Percentiles rank a stretch among this genome's conserved stretches.
These are phyloP conservation scores for Funneliformis caledonium DNA, from an alignment of 371 early-diverging fungal species.

Conservation along the genomic window DNA sequence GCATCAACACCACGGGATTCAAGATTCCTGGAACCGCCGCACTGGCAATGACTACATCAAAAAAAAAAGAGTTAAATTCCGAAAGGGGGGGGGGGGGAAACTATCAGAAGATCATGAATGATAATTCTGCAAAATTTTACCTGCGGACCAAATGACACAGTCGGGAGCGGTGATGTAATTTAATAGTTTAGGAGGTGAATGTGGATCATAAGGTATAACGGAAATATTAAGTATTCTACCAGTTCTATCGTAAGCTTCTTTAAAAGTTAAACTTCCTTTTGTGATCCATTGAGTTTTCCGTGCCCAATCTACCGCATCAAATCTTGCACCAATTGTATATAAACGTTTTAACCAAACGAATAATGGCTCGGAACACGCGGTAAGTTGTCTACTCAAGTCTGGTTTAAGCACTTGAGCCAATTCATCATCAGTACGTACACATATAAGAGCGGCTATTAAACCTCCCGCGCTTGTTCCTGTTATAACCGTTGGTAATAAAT, in stretches of 20 bases:
- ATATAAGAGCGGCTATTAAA: slow-evolving; percentile 77
- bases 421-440: slow-evolving; percentile 82
- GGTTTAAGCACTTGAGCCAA: slow-evolving; percentile 69
- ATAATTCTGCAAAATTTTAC: slow-evolving; percentile 29
- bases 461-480: slow-evolving; percentile 89
- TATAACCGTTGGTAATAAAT: slow-evolving; percentile 81
- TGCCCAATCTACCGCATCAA: slow-evolving; percentile 77
- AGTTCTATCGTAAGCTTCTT: slow-evolving; percentile 87
- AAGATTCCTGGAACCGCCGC: slow-evolving; percentile 80
- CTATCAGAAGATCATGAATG: not conserved
- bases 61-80: not conserved
- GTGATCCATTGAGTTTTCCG: slow-evolving; percentile 73
- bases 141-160: slow-evolving; percentile 86
- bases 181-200: slow-evolving; percentile 79
- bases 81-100: too few species aligned
- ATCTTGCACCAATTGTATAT: slow-evolving; percentile 59
- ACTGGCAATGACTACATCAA: slow-evolving; percentile 64
- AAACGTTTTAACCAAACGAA: slow-evolving; percentile 46
- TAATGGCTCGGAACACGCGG: slow-evolving; percentile 64
- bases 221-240: slow-evolving; percentile 88
- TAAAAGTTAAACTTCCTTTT: slow-evolving; percentile 86
- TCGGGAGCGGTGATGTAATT: slow-evolving; percentile 92
- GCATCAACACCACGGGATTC: slow-evolving; percentile 79
- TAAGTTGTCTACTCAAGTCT: slow-evolving; percentile 61
- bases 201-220: slow-evolving; percentile 79